Evolutionary conservation across 441 rosid species (phyloP).

Genomic region (Erodium texanum): DNA sequence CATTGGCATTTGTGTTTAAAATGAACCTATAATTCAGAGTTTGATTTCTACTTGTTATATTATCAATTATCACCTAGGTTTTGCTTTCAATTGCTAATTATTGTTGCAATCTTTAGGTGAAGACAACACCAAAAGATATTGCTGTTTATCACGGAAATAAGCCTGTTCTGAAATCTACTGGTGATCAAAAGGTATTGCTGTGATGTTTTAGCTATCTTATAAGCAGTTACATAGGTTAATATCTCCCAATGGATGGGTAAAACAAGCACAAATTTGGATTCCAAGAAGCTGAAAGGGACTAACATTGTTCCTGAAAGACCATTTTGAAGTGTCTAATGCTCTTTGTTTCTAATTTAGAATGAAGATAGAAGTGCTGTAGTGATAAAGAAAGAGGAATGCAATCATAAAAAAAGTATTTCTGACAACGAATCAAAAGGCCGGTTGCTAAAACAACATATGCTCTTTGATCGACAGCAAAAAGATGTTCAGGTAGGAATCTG

Average conservation of each 20-base stretch:
- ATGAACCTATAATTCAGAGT: background rate
- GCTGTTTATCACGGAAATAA: slow-evolving; percentile 37
- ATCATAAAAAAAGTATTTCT: background rate
- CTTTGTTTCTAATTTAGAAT: background rate
- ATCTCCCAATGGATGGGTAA: background rate
- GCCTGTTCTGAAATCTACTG: slow-evolving; percentile 32
- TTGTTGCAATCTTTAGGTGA: slow-evolving; percentile 32
- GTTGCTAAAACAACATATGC: background rate
- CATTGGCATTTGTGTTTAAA: background rate
- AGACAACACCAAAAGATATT: slow-evolving; percentile 36
- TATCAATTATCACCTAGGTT: background rate
- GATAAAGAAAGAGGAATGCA: background rate
- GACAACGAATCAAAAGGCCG: background rate
- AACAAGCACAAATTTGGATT: background rate
- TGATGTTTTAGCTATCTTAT: slow-evolving; percentile 15
- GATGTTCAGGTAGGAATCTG: background rate
- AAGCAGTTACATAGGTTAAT: background rate
- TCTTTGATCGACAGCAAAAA: background rate
- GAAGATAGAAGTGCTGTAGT: background rate
- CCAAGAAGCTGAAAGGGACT: background rate
- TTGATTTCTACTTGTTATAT: background rate
- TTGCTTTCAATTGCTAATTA: slow-evolving; percentile 5
- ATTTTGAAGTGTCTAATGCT: background rate
- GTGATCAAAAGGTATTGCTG: slow-evolving; percentile 49
- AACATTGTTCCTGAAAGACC: background rate